A percentile compares a stretch with the other conserved stretches of the same genome.
These are phyloP conservation scores for Ophiostoma piceae DNA, from an alignment of 2,329 filamentous ascomycete genomes.

Conservation along the genomic window DNA sequence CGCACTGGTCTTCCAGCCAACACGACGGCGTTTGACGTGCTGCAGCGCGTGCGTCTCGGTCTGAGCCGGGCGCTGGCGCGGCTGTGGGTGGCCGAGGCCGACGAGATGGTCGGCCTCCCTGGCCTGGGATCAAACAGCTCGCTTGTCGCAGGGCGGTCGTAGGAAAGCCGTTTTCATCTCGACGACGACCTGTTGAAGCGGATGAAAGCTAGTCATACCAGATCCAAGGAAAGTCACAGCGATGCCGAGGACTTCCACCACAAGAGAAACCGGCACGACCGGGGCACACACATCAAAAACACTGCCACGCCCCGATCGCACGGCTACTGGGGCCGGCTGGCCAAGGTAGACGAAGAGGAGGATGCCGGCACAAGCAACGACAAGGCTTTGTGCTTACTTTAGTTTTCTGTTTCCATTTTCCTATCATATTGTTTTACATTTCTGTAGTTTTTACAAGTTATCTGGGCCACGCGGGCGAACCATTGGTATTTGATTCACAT, in stretches of 20 bases:
- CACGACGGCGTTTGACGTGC: constrained; percentile 62
- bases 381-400: not conserved
- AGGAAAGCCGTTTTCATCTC: constrained; percentile 11
- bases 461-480: not conserved
- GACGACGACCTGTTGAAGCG: not conserved
- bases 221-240: too few species aligned
- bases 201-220: not conserved
- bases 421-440: not conserved
- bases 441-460: not conserved
- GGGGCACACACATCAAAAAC: not conserved
- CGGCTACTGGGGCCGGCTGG: not conserved
- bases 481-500: constrained; percentile 4
- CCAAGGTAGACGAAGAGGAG: not conserved
- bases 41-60: constrained; percentile 65
- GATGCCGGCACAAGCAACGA: not conserved
- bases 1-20: constrained; percentile 50
- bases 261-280: not conserved
- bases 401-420: not conserved
- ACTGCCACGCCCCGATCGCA: not conserved
- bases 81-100: constrained; percentile 63
- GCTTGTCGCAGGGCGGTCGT: constrained; percentile 19
- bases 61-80: constrained; percentile 68
- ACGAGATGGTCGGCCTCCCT: constrained; percentile 33
- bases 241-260: not conserved
- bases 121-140: not conserved